These are phyloP conservation scores for Saturnispora gosingensis DNA, from an alignment of 805 yeast species.

Conservation along the genomic window DNA sequence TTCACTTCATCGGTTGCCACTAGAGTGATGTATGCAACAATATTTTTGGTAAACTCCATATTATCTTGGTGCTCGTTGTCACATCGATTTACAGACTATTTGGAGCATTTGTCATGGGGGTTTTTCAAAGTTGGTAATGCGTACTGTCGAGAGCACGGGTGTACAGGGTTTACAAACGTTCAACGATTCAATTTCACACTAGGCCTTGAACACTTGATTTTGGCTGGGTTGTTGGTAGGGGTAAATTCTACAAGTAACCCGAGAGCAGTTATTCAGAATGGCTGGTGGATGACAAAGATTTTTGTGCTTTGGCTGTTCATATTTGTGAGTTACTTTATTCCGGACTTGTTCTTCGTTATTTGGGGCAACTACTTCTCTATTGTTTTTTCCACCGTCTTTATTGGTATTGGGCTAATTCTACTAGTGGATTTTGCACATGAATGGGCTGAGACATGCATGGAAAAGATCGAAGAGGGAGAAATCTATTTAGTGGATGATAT, in stretches of 20 bases:
- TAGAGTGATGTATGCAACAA: conserved; percentile 73
- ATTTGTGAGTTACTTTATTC: conserved; percentile 63
- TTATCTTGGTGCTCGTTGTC: conserved; percentile 90
- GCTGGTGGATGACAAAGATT: conserved; percentile 79
- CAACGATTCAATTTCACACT: conserved; percentile 84
- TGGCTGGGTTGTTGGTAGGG: conserved; percentile 60
- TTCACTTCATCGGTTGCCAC: conserved; percentile 71
- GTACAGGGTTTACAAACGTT: conserved; percentile 88
- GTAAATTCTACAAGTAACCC: conserved; percentile 73
- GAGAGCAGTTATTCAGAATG: conserved; percentile 79
- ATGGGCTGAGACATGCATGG: conserved; percentile 95
- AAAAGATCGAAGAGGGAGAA: conserved; percentile 78
- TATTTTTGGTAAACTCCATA: conserved; percentile 68
- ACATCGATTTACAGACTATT: conserved; percentile 64
- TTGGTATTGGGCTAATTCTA: conserved; percentile 81
- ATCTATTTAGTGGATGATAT: conserved; percentile 40
- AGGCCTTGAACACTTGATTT: conserved; percentile 64
- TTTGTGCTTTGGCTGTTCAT: conserved; percentile 48
- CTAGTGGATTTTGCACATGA: conserved; percentile 96
- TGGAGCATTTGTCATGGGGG: conserved; percentile 64
- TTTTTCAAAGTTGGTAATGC: conserved; percentile 44
- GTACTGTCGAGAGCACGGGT: conserved; percentile 74
- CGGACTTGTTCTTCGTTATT: conserved; percentile 75
- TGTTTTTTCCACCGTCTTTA: conserved; percentile 71
- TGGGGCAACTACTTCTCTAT: conserved; percentile 92